phyloP scores from a whole-genome alignment of 805 yeast species.

The Yarrowia alimentaria region DNA sequence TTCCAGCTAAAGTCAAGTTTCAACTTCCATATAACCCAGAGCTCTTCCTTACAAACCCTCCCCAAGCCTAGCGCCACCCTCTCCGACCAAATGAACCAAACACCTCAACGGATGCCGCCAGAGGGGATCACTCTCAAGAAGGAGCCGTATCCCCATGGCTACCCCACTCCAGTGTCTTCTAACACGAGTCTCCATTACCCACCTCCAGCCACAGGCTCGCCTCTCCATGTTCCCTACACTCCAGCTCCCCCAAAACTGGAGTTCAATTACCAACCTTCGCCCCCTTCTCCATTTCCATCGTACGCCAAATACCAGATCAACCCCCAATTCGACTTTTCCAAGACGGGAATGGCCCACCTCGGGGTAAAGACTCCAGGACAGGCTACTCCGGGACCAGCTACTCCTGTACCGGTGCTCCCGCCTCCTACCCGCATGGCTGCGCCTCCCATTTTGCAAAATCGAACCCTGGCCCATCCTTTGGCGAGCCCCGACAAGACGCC shows the following conservation, averaged over 20 bases:
- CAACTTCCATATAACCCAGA: background rate
- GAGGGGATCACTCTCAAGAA: background rate
- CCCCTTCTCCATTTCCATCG: conserved; percentile 4
- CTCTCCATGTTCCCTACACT: conserved; percentile 2
- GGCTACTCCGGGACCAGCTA: too few relatives aligned
- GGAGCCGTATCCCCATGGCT: conserved; percentile 10
- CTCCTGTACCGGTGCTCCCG: too few relatives aligned
- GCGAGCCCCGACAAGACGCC: conserved; percentile 10
- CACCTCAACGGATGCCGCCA: conserved; percentile 5
- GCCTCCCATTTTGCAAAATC: conserved; percentile 7
- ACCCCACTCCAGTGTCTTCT: conserved; percentile 13
- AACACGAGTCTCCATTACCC: conserved; percentile 8
- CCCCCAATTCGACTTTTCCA: conserved; percentile 11
- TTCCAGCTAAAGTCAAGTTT: conserved; percentile 1
- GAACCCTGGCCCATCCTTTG: background rate
- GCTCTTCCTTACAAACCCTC: too few relatives aligned
- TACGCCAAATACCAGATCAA: conserved; percentile 18
- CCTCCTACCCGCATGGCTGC: conserved; percentile 13
- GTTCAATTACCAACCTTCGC: conserved; percentile 5
- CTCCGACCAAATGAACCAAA: background rate
- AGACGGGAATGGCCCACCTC: conserved; percentile 11
- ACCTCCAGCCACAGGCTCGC: background rate
- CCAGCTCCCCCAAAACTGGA: conserved; percentile 8
- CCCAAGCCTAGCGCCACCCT: too few relatives aligned
- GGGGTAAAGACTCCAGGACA: conserved; percentile 1